Evolutionary conservation across 2,329 filamentous ascomycete species (phyloP), one percentile per base, ranked within the genome.

Genomic region (Sporothrix luriei): DNA sequence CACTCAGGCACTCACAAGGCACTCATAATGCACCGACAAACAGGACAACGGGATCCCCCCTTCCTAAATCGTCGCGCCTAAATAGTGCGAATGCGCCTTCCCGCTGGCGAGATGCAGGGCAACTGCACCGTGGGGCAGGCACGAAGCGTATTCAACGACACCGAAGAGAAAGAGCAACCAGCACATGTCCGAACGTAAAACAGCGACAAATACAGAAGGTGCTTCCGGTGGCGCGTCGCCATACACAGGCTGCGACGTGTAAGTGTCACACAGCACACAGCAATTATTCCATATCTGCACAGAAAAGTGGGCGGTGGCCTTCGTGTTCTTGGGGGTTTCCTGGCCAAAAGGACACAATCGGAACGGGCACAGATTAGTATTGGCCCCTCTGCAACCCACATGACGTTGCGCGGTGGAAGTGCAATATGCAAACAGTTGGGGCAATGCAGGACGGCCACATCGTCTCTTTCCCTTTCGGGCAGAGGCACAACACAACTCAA

Each of bases 1-100:
- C 62, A 64, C 61, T 33, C 43, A 64, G 61, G 7, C 51, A 21
- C n/a, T n/a, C n/a, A n/a, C n/a, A n/a, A n/a, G 43, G 43, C 43
- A 48, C 61, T 49, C 43, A 64, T n/a, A n/a, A n/a, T 13, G 43
- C 43, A 48, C 61, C 29, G 24, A 64, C 43, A 49, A 24, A 64
- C 61, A 49, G 19, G 40, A 6, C 14, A 11, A 49, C n/a, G 61
- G 14, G n/a, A 21, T 24, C 16, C 24, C 19, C 6, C 38, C 21
- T 29, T 61, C 26, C 57, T 38, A 38, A 62, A 26, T 46, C 6
- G 11, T 64, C 40, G 26, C 46, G 26, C 61, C 61, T 64, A 49
- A 64, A 48, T n/a, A 62, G 49, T 49, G 61, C 61, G 61, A 62
- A 64, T 64, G 61, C 61, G 43, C 61, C 61, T 64, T 48, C 61